Evolutionary conservation across 2,329 filamentous ascomycete species (phyloP).

Genomic region (Albophoma yamanashiensis): DNA sequence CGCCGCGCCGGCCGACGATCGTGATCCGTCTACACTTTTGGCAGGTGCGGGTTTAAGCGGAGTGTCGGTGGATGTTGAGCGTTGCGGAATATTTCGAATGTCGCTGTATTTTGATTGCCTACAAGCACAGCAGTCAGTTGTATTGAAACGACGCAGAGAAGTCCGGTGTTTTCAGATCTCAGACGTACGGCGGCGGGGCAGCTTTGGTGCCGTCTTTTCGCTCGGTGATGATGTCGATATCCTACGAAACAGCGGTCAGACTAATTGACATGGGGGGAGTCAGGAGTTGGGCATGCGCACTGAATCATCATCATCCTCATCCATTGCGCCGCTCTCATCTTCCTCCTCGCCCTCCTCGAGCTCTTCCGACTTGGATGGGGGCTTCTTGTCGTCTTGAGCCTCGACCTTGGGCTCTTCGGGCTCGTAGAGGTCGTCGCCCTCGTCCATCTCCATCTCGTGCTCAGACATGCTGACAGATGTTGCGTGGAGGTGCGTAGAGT

Average conservation of each 20-base stretch:
- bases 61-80: conserved; percentile 42
- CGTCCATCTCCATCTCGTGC: conserved; percentile 51
- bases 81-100: conserved; percentile 53
- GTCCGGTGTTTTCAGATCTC: not conserved
- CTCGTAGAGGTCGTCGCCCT: conserved; percentile 58
- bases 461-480: conserved; percentile 3
- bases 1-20: conserved; percentile 11
- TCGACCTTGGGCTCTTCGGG: conserved; percentile 42
- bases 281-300: conserved; percentile 7
- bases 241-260: conserved; percentile 25
- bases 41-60: conserved; percentile 31
- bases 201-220: conserved; percentile 53
- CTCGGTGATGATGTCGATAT: conserved; percentile 59
- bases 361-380: conserved; percentile 35
- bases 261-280: not conserved
- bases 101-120: conserved; percentile 55
- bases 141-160: not conserved
- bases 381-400: conserved; percentile 16
- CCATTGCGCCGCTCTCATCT: conserved; percentile 49
- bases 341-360: conserved; percentile 55
- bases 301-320: conserved; percentile 45
- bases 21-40: conserved; percentile 35
- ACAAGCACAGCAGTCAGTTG: not conserved
- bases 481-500: conserved; percentile 1
- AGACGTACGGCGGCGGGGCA: conserved; percentile 44